A percentile compares a stretch with the other conserved stretches of the same genome.
Conservation (phyloP, 1,139 yeast species). For the Pichia sp. region DNA sequence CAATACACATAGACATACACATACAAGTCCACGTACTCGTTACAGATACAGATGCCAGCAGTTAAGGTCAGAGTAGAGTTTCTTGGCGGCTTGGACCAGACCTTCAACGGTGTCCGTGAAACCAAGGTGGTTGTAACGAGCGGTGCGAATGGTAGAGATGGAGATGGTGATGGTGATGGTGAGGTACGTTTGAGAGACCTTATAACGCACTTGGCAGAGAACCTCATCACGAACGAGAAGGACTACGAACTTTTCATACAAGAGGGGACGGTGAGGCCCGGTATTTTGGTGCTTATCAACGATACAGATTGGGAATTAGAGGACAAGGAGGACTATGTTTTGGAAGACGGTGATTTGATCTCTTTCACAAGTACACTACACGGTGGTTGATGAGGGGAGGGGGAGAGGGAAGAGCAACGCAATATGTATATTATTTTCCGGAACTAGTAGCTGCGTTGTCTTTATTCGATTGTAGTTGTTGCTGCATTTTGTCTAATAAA, state of each 20-base stretch:
- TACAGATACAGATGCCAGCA: background rate
- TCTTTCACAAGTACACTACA: constrained; percentile 91
- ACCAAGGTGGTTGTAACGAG: constrained; percentile 14
- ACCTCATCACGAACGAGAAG: constrained; percentile 52
- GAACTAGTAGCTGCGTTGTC: background rate
- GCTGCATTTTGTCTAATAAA: constrained; percentile 9
- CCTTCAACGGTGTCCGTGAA: constrained; percentile 40
- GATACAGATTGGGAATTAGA: constrained; percentile 98
- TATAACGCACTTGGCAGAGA: constrained; percentile 45
- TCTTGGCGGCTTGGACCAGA: constrained; percentile 47
- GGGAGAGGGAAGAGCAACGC: background rate
- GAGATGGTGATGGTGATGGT: constrained; percentile 6
- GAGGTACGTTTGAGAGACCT: constrained; percentile 34
- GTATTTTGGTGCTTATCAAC: constrained; percentile 82
- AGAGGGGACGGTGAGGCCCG: constrained; percentile 79
- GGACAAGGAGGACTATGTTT: constrained; percentile 72
- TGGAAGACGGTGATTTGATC: constrained; percentile 70
- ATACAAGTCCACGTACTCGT: too few species aligned
- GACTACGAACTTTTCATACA: constrained; percentile 74
- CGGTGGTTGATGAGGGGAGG: constrained; percentile 48
- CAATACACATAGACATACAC: too few species aligned
- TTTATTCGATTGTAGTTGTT: background rate
- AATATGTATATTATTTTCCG: too few species aligned
- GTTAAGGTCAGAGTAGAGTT: constrained; percentile 17
- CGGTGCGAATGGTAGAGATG: too few species aligned